Base-by-base conservation (phyloP, 306 rosid species). In the Cucurbita ficifolia region DNA sequence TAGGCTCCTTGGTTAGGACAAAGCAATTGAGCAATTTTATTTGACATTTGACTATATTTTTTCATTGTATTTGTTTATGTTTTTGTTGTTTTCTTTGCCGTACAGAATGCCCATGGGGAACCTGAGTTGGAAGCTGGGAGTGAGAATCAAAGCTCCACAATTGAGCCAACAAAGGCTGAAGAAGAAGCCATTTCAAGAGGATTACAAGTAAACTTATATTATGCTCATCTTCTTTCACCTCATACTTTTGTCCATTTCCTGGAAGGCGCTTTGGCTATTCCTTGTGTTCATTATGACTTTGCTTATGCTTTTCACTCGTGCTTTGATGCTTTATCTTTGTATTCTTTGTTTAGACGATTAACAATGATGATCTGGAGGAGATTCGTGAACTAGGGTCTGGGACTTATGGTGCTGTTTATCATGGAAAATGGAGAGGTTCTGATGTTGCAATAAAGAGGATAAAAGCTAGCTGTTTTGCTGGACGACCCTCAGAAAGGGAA, bases 371-470 rank as follows among this genome's bases (percentile, higher is more conserved):
- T 88, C 83, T 95, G 75, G 99, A 91, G 85, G 99, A 95, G 87
- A 89, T 91, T 75, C 93, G 99, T 5, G 97, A 91, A 82, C 82
- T 95, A 53, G 99, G 99, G 64, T 85, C 97, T 79, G 99, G 99
- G 84, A 95, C 99, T 49, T 95, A 91, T 64, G 99, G 99, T 53
- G 78, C 99, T 78, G 99, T 95, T 81, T 91, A 63, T 85, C 97
- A 95, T 76, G 99, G 99, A 75, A 95, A 95, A 83, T 95, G 99
- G 99, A 89, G 83, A 83, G 99, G 99, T 71, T 91, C 99, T 80
- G 96, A 95, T 69, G 96, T 95, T 48, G 99, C 99, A 59, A 83
- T 95, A 72, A 95, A 95, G 89, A 89, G 96, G 81, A 95, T 95
- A 71, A 95, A 95, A 76, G 92, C 97, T 59, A 95, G 99, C 81